These are phyloP conservation scores for Microthlaspi erraticum DNA, from an alignment of 345 rosid species.

Conservation along the genomic window DNA sequence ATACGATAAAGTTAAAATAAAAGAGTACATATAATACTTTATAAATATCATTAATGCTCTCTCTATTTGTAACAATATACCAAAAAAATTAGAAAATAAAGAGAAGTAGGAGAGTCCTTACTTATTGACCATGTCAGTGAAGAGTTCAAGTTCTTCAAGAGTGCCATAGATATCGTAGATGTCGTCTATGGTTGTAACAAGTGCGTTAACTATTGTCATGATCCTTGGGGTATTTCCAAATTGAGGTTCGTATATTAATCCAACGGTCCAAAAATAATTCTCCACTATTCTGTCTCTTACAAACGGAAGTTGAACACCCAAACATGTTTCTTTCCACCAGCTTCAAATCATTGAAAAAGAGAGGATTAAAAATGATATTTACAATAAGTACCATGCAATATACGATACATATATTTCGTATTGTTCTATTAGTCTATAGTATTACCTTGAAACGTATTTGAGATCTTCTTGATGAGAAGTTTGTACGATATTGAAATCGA, in stretches of 20 bases:
- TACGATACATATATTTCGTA: background rate
- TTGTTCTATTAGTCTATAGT: too few species aligned
- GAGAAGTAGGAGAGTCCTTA: slow-evolving; percentile 16
- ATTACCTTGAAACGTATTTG: slow-evolving; percentile 40
- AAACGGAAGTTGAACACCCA: slow-evolving; percentile 39
- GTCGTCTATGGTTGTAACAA: slow-evolving; percentile 48
- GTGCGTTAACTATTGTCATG: slow-evolving; percentile 27
- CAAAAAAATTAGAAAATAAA: background rate
- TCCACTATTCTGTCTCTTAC: slow-evolving; percentile 49
- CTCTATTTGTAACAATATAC: too few species aligned
- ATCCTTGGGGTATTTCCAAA: slow-evolving; percentile 18
- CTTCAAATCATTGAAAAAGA: slow-evolving; percentile 18
- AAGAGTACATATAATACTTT: too few species aligned
- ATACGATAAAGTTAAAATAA: too few species aligned
- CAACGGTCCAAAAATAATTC: slow-evolving; percentile 47
- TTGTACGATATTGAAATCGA: slow-evolving; percentile 47
- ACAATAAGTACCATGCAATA: too few species aligned
- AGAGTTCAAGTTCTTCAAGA: slow-evolving; percentile 51
- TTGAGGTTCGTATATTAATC: slow-evolving; percentile 47
- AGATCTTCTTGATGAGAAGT: slow-evolving; percentile 43
- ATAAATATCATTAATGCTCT: background rate
- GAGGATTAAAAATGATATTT: background rate
- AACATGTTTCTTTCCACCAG: slow-evolving; percentile 49
- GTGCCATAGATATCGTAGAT: slow-evolving; percentile 52
- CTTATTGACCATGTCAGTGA: slow-evolving; percentile 48